These are phyloP conservation scores for Didymella keratinophila DNA, from an alignment of 2,329 filamentous ascomycete species.

Conservation along the genomic window DNA sequence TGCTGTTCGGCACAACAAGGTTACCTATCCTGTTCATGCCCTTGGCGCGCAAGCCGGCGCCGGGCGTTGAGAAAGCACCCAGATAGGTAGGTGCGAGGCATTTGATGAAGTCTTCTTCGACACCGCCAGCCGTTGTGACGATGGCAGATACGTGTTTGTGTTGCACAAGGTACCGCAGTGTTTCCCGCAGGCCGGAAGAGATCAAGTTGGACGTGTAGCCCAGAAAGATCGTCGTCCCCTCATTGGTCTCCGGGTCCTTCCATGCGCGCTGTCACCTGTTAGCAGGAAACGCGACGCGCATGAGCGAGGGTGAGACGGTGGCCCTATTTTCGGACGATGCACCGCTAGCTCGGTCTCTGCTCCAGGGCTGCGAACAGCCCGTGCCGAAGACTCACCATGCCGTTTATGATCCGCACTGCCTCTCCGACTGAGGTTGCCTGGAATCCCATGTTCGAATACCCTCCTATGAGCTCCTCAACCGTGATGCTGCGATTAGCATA, in stretches of 20 bases:
- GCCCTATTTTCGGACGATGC: slow-evolving; percentile 45
- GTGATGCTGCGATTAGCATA: slow-evolving; percentile 78
- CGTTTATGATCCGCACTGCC: slow-evolving; percentile 89
- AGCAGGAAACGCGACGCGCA: slow-evolving; percentile 37
- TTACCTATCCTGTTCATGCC: slow-evolving; percentile 97
- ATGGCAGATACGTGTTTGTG: slow-evolving; percentile 92
- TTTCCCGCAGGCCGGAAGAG: slow-evolving; percentile 91
- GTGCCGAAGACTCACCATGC: slow-evolving; percentile 72
- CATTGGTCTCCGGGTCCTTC: slow-evolving; percentile 78
- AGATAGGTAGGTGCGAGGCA: slow-evolving; percentile 95
- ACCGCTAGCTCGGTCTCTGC: slow-evolving; percentile 29
- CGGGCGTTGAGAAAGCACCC: slow-evolving; percentile 80
- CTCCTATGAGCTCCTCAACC: slow-evolving; percentile 80
- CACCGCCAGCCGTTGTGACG: slow-evolving; percentile 92
- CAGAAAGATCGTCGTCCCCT: slow-evolving; percentile 90
- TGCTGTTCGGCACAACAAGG: slow-evolving; percentile 92
- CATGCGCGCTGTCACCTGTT: slow-evolving; percentile 70
- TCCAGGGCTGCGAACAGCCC: slow-evolving; percentile 19
- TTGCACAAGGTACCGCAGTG: slow-evolving; percentile 89
- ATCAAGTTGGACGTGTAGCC: slow-evolving; percentile 98
- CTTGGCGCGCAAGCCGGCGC: slow-evolving; percentile 78
- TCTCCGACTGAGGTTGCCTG: slow-evolving; percentile 83
- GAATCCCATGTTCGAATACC: slow-evolving; percentile 87
- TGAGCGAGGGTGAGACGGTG: slow-evolving; percentile 25
- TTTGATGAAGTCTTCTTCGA: slow-evolving; percentile 99